Base-by-base conservation (phyloP, 495 filamentous ascomycete species). In the Hyaloscypha variabilis region DNA sequence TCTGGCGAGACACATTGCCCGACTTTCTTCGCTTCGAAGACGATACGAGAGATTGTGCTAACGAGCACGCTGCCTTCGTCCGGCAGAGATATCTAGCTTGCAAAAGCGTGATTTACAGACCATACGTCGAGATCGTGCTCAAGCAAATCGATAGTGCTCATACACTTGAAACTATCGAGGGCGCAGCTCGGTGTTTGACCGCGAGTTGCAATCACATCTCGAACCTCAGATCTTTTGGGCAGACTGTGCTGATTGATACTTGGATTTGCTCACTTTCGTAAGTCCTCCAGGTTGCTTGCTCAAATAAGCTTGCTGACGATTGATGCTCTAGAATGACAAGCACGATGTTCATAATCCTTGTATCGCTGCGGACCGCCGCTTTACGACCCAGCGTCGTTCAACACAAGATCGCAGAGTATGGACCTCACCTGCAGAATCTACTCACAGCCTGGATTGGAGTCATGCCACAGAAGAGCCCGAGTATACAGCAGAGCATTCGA, bases 181-280 rank as follows among this genome's bases (percentile, higher is more conserved):
- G 73, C 13, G 79, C 74, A 65, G 72, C 74, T 24, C 71, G 73
- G 2, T 79, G 77, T 66, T 65, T 81, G 25, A 74, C 77, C 31
- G 77, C 79, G 8, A 80, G 77, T 66, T 73, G 74, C 23, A 58
- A 80, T 26, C 79, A 82, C 58, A 76, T 79, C 1, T 59, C 76
- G 63, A 78, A 81, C 58, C 55, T 81, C 14, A 64, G 72, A 24
- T 72, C 69, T 5, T 75, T 81, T 50, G 67, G 71, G 0, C 77
- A 82, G 56, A 81, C 79, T 0, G 68, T 81, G 8, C 62, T 81
- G 71, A 72, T 82, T 1, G 80, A 82, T 66, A 79, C 80, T 0
- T 82, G 80, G 80, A 80, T 81, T 28, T 82, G 79, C 62, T 78
- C 80, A 11, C 67, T 82, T 13, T 80, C 77, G 79, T 80, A 70